These are phyloP conservation scores for Coprinopsis cinerea DNA, from an alignment of 768 basidiomycete species.

Conservation along the genomic window DNA sequence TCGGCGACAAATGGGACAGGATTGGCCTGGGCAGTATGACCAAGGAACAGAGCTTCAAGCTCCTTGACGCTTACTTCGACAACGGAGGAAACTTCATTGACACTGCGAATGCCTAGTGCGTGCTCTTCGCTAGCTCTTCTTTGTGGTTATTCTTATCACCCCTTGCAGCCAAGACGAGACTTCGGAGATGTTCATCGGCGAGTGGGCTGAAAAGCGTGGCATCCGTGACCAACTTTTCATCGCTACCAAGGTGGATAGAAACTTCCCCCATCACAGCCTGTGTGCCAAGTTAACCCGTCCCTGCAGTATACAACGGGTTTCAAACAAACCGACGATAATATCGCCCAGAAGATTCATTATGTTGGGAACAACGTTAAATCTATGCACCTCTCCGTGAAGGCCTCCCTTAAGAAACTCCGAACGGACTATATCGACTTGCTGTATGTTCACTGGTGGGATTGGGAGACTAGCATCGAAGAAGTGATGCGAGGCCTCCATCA, in stretches of 20 bases:
- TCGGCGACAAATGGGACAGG: conserved; percentile 7
- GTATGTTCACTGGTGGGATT: conserved; percentile 48
- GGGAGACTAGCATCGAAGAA: conserved; percentile 44
- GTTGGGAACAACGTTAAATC: conserved; percentile 42
- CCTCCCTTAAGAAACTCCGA: conserved; percentile 38
- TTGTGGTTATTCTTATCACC: neutral
- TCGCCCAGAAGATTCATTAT: conserved; percentile 31
- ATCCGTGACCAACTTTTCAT: conserved; percentile 42
- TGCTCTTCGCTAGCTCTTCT: too few relatives aligned
- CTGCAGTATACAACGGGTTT: conserved; percentile 22
- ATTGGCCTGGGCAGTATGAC: conserved; percentile 4
- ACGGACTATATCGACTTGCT: conserved; percentile 41
- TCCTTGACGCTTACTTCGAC: conserved; percentile 6
- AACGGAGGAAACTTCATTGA: conserved; percentile 8
- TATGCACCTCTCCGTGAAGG: conserved; percentile 34
- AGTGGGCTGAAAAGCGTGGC: conserved; percentile 38
- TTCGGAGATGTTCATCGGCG: conserved; percentile 44
- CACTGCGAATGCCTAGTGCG: conserved; percentile 7
- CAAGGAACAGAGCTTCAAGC: conserved; percentile 3
- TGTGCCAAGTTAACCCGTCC: neutral
- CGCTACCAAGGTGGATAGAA: conserved; percentile 34
- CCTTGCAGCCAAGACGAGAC: conserved; percentile 40
- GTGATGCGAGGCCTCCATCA: conserved; percentile 49
- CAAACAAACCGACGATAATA: conserved; percentile 18
- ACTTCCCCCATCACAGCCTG: neutral